Base-by-base conservation (phyloP, 1,139 yeast genomes). In the Blastobotrys illinoisensis region DNA sequence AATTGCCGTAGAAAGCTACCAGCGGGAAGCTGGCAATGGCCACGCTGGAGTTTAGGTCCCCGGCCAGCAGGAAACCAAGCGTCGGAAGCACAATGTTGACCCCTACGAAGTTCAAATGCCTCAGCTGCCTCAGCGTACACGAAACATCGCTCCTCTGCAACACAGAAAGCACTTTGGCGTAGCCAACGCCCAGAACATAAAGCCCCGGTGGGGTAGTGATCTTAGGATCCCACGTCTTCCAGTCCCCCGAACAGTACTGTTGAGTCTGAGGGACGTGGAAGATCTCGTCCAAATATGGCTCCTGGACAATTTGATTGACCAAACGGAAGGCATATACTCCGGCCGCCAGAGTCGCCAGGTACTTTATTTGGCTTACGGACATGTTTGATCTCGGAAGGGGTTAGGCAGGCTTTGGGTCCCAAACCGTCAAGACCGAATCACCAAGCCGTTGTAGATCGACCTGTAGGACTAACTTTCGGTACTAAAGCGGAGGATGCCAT, bases 161-260 rank as follows among this genome's bases (percentile, higher is more conserved):
- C 21, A 51, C 18, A 6, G 65, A 62, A 45, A 74, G 46, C 1
- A 71, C 23, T 56, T 76, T 70, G 49, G 78, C 68, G 64, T 76
- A 82, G 4, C 71, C 52, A 59, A 77, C 78, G 1, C 91, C 95
- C 9, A 90, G 64, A 9, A 78, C 60, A 65, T 93, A 93, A 43
- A 93, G 73, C 0, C 99, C 99, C 1, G 99, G 99, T 1, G 99
- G 99, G 0, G 99, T 93, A 2, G 99, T 93, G 67, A 95, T 89
- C 67, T 91, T 93, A 40, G 83, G 77, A 68, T 93, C 93, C 97
- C 98, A 93, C 1, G 74, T 65, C 13, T 60, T 57, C 71, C 84
- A 89, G 49, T 81, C 73, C 11, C 85, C 85, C 1, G 70, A 63
- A 58, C 89, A 80, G 66, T 87, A 91, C 43, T 74, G 75, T 56